phyloP scores from a whole-genome alignment of 2,329 filamentous ascomycete species.

The Alternaria arbusti region DNA sequence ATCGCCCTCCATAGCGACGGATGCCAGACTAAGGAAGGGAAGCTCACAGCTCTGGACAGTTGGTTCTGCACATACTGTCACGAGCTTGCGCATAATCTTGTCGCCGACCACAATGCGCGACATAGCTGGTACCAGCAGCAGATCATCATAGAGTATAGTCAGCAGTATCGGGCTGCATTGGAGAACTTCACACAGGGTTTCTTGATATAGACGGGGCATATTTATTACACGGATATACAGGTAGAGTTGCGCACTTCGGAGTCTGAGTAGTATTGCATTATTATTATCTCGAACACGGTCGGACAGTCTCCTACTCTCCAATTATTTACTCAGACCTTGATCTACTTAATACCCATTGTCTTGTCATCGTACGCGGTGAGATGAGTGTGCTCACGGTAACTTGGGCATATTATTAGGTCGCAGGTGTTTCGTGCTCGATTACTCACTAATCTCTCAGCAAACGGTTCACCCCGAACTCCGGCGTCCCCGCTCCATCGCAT shows the following conservation, averaged over 20 bases:
- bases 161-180: conserved; percentile 37
- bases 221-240: not conserved
- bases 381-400: too few species aligned
- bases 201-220: conserved; percentile 8
- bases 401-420: not conserved
- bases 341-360: not conserved
- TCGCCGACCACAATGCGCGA: conserved; percentile 66
- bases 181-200: conserved; percentile 31
- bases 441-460: not conserved
- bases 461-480: not conserved
- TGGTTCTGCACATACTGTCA: conserved; percentile 98
- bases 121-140: conserved; percentile 49
- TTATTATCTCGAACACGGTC: not conserved
- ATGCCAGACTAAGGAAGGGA: conserved; percentile 35
- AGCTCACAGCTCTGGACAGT: conserved; percentile 65
- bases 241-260: not conserved
- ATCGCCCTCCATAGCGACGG: conserved; percentile 69
- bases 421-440: not conserved
- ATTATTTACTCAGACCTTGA: fast-evolving
- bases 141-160: conserved; percentile 47
- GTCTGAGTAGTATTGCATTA: not conserved
- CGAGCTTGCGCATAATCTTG: conserved; percentile 93
- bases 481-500: not conserved
- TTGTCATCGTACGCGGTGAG: not conserved
- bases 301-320: fast-evolving